Conservation (phyloP, 805 yeast genomes). For the Priceomyces medius region DNA sequence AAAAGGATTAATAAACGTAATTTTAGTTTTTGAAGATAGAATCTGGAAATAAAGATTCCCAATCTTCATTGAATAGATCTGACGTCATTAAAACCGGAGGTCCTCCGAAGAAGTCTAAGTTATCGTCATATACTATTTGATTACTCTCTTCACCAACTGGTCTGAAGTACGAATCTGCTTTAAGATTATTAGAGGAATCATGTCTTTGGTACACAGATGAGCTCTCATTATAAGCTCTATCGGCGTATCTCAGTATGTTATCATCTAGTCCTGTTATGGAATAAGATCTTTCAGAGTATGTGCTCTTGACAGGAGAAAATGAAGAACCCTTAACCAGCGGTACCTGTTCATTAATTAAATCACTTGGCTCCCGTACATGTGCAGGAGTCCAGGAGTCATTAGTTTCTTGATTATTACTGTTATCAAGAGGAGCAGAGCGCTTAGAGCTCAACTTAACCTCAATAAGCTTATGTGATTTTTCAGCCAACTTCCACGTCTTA, state of each 20-base stretch:
- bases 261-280: neutral
- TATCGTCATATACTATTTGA: conserved; percentile 23
- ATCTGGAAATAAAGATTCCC: conserved; percentile 52
- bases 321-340: neutral
- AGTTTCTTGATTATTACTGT: neutral
- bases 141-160: conserved; percentile 15
- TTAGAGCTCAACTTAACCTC: conserved; percentile 29
- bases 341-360: neutral
- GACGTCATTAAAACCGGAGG: conserved; percentile 54
- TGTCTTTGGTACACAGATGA: neutral
- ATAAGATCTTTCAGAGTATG: neutral
- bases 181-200: neutral
- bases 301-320: neutral
- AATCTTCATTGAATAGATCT: conserved; percentile 45
- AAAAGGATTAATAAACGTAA: too few species aligned
- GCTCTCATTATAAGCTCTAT: neutral
- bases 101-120: conserved; percentile 47
- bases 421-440: conserved; percentile 3
- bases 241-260: neutral
- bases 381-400: neutral
- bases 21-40: conserved; percentile 27
- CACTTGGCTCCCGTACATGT: neutral
- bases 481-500: conserved; percentile 48
- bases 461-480: conserved; percentile 43
- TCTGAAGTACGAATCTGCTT: conserved; percentile 2